These are phyloP conservation scores for Myotisia sp. DNA, from an alignment of 2,329 filamentous ascomycete species.

Conservation along the genomic window DNA sequence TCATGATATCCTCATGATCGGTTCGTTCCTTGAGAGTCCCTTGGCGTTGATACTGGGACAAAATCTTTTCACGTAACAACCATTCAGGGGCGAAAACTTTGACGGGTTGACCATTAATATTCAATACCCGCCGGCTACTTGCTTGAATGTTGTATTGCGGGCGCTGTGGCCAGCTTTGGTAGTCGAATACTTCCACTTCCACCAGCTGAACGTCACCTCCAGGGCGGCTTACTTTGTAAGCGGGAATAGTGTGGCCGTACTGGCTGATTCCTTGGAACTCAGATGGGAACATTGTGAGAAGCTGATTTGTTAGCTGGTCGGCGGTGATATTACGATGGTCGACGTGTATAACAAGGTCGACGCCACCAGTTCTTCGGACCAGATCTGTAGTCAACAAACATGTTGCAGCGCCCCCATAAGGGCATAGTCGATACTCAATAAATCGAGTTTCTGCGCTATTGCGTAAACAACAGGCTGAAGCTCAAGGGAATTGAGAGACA, in stretches of 20 bases:
- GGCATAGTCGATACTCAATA: conserved; percentile 10
- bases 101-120: conserved; percentile 8
- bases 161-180: conserved; percentile 11
- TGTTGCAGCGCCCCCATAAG: conserved; percentile 9
- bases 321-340: conserved; percentile 11
- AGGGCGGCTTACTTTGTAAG: conserved; percentile 7
- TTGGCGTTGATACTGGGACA: conserved; percentile 13
- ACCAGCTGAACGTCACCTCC: conserved; percentile 5
- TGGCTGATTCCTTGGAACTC: conserved; percentile 9
- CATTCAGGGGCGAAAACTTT: conserved; percentile 6
- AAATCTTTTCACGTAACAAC: conserved; percentile 12
- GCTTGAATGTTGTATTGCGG: conserved; percentile 12
- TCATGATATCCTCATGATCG: conserved; percentile 11
- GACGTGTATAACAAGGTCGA: conserved; percentile 11
- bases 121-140: conserved; percentile 7
- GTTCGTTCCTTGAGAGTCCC: conserved; percentile 10
- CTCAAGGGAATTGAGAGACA: too few species aligned
- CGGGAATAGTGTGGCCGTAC: conserved; percentile 9
- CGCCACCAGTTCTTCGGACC: conserved; percentile 6
- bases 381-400: conserved; percentile 3
- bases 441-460: conserved; percentile 9
- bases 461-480: conserved; percentile 5
- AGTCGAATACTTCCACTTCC: conserved; percentile 11
- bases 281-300: conserved; percentile 7
- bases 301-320: conserved; percentile 6